Percentiles rank a stretch among this genome's conserved stretches.
Evolutionary conservation across 345 rosid genomes (phyloP).

Genomic region (Boechera retrofracta): DNA sequence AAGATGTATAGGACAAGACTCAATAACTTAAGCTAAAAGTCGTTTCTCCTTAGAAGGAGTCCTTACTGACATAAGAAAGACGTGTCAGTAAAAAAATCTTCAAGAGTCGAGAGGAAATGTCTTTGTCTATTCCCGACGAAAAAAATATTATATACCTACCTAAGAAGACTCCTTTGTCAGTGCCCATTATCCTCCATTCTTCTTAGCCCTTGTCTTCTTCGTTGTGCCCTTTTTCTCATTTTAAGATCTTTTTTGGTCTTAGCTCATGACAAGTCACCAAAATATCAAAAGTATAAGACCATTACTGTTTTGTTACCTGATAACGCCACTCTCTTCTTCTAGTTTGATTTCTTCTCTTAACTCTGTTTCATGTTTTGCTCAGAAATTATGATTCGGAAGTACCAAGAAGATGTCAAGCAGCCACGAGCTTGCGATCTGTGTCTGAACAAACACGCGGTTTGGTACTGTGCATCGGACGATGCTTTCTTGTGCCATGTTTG

Average conservation of each 20-base stretch:
- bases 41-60: not conserved
- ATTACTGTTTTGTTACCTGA: not conserved
- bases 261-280: slow-evolving; percentile 34
- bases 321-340: slow-evolving; percentile 6
- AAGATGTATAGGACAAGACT: slow-evolving; percentile 4
- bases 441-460: slow-evolving; percentile 36
- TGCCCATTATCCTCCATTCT: slow-evolving; percentile 37
- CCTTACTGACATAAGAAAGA: slow-evolving; percentile 24
- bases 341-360: slow-evolving; percentile 4
- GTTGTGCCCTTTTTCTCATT: slow-evolving; percentile 37
- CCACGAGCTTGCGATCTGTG: slow-evolving; percentile 38
- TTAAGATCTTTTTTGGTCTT: slow-evolving; percentile 27
- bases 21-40: slow-evolving; percentile 3
- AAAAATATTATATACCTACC: slow-evolving; percentile 29
- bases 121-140: slow-evolving; percentile 23
- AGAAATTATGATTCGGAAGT: slow-evolving; percentile 13
- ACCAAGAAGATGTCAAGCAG: slow-evolving; percentile 34
- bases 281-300: slow-evolving; percentile 29
- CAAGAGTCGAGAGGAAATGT: not conserved
- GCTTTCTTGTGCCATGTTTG: slow-evolving; percentile 42
- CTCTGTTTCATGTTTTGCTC: slow-evolving; percentile 17
- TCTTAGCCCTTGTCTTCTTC: slow-evolving; percentile 43
- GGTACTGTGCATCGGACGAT: slow-evolving; percentile 39
- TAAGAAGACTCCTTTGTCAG: slow-evolving; percentile 43
- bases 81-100: slow-evolving; percentile 23